phyloP scores from a whole-genome alignment of 495 filamentous ascomycete species.

The Penicillium arizonense region DNA sequence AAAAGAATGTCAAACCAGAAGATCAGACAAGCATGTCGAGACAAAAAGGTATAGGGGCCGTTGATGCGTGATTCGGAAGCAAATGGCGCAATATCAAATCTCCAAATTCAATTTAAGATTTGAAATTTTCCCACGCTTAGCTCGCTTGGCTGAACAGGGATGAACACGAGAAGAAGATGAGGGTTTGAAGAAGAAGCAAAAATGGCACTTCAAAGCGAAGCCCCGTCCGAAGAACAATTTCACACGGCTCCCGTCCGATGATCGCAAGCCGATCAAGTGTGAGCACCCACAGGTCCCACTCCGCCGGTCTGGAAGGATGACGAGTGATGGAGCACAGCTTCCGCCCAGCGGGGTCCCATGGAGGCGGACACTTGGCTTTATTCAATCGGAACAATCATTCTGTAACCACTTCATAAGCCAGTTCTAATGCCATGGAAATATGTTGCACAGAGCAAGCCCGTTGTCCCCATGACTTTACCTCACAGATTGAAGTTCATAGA shows the following conservation, averaged over 20 bases:
- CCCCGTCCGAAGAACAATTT: background rate
- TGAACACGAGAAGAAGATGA: background rate
- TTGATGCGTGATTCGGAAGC: constrained; percentile 20
- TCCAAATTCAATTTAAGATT: constrained; percentile 16
- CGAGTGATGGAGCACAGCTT: constrained; percentile 23
- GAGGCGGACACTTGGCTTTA: background rate
- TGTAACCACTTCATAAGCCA: too few species aligned
- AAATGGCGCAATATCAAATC: constrained; percentile 32
- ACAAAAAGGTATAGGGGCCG: background rate
- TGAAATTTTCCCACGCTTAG: constrained; percentile 2
- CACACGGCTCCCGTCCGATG: constrained; percentile 3
- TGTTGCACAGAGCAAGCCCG: background rate
- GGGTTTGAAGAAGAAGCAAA: background rate
- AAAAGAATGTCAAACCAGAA: constrained; percentile 7
- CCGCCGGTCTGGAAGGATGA: constrained; percentile 37
- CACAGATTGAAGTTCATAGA: too few species aligned
- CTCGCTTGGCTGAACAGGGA: background rate
- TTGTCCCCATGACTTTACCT: background rate
- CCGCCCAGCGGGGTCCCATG: background rate
- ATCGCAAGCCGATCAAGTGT: constrained; percentile 13
- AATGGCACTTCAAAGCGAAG: background rate
- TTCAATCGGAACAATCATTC: too few species aligned
- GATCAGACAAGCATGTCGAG: constrained; percentile 18
- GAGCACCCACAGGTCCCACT: constrained; percentile 13
- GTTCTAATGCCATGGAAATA: too few species aligned